Conservation (phyloP, 1,284 basidiomycete species). For the Malassezia nana region DNA sequence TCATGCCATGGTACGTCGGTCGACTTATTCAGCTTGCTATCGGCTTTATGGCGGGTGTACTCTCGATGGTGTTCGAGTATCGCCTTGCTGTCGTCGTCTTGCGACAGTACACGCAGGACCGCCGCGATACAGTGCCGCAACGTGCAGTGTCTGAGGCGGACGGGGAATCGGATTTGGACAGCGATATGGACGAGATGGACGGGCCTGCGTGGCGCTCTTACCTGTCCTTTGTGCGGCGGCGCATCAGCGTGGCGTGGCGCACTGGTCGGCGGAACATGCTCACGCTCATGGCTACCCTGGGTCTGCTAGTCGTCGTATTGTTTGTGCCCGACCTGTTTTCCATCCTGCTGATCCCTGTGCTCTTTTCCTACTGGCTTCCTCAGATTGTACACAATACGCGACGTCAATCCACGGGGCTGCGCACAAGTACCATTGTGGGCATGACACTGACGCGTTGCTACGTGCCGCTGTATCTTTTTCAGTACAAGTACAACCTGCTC, state of each 20-base stretch:
- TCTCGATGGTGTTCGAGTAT: slow-evolving; percentile 16
- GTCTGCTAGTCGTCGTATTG: not conserved
- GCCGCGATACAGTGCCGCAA: not conserved
- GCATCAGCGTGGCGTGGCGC: not conserved
- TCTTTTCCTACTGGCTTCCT: slow-evolving; percentile 29
- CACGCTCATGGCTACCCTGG: not conserved
- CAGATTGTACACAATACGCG: slow-evolving; percentile 43
- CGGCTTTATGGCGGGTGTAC: slow-evolving; percentile 3
- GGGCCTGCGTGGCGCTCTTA: not conserved
- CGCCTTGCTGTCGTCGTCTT: not conserved
- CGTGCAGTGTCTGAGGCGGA: not conserved
- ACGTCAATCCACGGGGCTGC: slow-evolving; percentile 25
- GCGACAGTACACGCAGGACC: not conserved
- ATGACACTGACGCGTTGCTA: slow-evolving; percentile 39
- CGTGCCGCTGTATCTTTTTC: slow-evolving; percentile 45
- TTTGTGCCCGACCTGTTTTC: slow-evolving; percentile 1
- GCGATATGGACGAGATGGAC: not conserved
- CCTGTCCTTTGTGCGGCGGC: not conserved
- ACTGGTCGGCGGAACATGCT: not conserved
- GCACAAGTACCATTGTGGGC: slow-evolving; percentile 35
- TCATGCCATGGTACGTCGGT: no score
- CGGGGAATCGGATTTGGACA: not conserved
- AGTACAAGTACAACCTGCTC: slow-evolving; percentile 35
- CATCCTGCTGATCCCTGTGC: slow-evolving; percentile 11
- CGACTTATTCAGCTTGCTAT: slow-evolving; percentile 8